These are phyloP conservation scores for Phytophthora europaea DNA, from an alignment of 352 stramenopile species.

Conservation along the genomic window DNA sequence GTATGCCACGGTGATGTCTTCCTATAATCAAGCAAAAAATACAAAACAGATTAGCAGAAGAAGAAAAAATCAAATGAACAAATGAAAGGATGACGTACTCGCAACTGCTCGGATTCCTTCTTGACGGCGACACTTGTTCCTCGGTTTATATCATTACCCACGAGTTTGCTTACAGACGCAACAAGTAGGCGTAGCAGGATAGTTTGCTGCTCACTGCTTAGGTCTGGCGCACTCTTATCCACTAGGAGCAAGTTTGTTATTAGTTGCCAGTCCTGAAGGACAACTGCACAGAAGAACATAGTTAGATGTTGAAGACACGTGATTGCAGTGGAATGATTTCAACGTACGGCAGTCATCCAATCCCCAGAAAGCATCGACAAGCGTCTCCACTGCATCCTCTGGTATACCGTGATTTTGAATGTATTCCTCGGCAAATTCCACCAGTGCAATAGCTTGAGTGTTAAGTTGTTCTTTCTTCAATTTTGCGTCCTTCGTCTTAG, in stretches of 20 bases:
- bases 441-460: slow-evolving; percentile 88
- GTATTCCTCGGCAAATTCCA: slow-evolving; percentile 92
- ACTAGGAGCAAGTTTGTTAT: slow-evolving; percentile 78
- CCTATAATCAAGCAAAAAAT: slow-evolving; percentile 33
- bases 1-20: slow-evolving; percentile 83
- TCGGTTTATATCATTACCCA: slow-evolving; percentile 41
- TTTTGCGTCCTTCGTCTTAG: slow-evolving; percentile 60
- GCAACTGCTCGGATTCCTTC: slow-evolving; percentile 61
- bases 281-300: slow-evolving; percentile 59
- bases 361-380: slow-evolving; percentile 89
- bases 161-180: slow-evolving; percentile 72
- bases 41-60: not conserved
- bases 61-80: not conserved
- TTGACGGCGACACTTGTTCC: slow-evolving; percentile 39
- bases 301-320: slow-evolving; percentile 7
- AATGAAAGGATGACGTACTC: slow-evolving; percentile 42
- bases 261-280: slow-evolving; percentile 84
- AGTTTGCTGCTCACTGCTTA: slow-evolving; percentile 84
- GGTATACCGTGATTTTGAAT: slow-evolving; percentile 76
- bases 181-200: slow-evolving; percentile 83
- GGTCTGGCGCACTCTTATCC: slow-evolving; percentile 84
- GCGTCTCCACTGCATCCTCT: slow-evolving; percentile 67
- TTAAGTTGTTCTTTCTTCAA: slow-evolving; percentile 88
- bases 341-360: slow-evolving; percentile 88
- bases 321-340: not conserved